Evolutionary conservation across 1,284 basidiomycete species (phyloP).

Genomic region (Marasmius sp.): DNA sequence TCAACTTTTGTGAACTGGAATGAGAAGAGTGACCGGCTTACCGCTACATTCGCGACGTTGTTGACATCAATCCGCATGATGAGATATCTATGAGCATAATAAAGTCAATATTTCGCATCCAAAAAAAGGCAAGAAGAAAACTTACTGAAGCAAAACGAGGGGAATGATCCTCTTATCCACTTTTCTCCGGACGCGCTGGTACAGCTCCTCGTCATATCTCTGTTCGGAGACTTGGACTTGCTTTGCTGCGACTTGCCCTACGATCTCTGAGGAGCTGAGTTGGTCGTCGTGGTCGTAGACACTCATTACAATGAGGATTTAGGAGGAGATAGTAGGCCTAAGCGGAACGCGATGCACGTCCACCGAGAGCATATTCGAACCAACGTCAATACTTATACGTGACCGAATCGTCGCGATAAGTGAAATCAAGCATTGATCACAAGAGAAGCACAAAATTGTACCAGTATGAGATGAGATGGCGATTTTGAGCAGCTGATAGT

Average conservation of each 20-base stretch:
- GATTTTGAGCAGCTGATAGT: background rate
- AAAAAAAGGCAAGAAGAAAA: background rate
- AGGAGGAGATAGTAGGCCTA: too few species aligned
- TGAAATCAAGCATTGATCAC: too few species aligned
- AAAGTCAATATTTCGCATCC: slow-evolving; percentile 5
- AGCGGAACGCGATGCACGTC: too few species aligned
- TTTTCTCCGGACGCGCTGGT: slow-evolving; percentile 8
- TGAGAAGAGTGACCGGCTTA: background rate
- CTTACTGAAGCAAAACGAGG: slow-evolving; percentile 11
- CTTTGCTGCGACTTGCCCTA: background rate
- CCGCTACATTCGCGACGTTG: slow-evolving; percentile 19
- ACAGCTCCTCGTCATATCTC: slow-evolving; percentile 5
- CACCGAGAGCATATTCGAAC: too few species aligned
- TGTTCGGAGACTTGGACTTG: background rate
- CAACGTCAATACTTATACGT: too few species aligned
- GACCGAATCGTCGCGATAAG: too few species aligned
- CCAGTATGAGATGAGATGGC: background rate
- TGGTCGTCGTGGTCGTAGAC: background rate
- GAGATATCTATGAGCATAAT: slow-evolving; percentile 14
- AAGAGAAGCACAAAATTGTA: background rate
- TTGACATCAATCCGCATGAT: slow-evolving; percentile 21
- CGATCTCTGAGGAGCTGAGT: background rate
- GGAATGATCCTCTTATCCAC: slow-evolving; percentile 15
- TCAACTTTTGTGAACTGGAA: background rate
- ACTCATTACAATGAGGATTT: background rate